Conservation (phyloP, 106 monocot genomes). For the Apostasia ramifera region DNA sequence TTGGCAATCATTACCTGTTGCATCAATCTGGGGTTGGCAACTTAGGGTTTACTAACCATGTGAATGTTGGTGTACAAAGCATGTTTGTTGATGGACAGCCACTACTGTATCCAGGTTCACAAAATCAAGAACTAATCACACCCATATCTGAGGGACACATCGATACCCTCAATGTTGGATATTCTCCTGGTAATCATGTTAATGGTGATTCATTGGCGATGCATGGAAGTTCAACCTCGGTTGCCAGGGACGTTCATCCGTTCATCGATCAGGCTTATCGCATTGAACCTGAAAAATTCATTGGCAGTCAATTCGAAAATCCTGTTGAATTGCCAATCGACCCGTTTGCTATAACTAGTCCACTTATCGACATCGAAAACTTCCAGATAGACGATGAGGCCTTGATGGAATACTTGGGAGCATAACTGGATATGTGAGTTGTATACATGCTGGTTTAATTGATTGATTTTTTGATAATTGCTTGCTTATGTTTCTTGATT, state of each 20-base stretch:
- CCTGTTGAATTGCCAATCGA: conserved; percentile 37
- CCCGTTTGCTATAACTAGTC: conserved; percentile 43
- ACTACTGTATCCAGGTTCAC: conserved; percentile 13
- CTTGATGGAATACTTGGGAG: conserved; percentile 80
- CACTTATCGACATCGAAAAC: conserved; percentile 53
- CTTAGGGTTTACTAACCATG: conserved; percentile 4
- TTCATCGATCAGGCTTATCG: conserved; percentile 46
- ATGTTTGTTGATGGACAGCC: conserved; percentile 24
- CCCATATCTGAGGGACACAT: conserved; percentile 18
- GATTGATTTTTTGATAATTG: neutral
- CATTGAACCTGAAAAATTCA: conserved; percentile 50
- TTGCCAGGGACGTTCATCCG: conserved; percentile 26
- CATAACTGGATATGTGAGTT: conserved; percentile 32
- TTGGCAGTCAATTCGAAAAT: conserved; percentile 34
- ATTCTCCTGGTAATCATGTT: conserved; percentile 26
- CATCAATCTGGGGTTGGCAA: conserved; percentile 16
- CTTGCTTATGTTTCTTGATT: neutral
- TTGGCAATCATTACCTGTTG: conserved; percentile 16
- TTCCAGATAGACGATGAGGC: conserved; percentile 59
- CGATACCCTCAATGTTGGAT: conserved; percentile 19
- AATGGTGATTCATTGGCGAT: conserved; percentile 23
- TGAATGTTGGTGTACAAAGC: conserved; percentile 24
- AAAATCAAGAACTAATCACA: conserved; percentile 10
- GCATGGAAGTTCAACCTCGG: conserved; percentile 29
- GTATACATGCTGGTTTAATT: neutral